Percentiles rank a stretch among this genome's conserved stretches.
phyloP scores from a whole-genome alignment of 1,139 yeast genomes.

The Candida labiduridarum region DNA sequence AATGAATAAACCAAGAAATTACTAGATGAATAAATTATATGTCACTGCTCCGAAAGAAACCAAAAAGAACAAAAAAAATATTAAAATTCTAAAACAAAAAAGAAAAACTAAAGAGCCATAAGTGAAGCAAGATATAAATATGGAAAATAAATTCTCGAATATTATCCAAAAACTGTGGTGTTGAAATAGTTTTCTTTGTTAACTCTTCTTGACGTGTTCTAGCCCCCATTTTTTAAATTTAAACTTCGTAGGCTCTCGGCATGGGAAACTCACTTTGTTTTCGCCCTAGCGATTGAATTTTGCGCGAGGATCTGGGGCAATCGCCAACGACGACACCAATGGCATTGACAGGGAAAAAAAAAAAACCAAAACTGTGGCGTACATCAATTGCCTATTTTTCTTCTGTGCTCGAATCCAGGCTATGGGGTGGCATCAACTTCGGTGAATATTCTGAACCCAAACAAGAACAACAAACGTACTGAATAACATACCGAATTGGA shows the following conservation, averaged over 20 bases:
- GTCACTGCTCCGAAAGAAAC: neutral
- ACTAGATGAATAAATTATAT: too few relatives aligned
- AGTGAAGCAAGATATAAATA: neutral
- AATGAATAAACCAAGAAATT: too few relatives aligned
- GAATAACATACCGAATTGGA: neutral
- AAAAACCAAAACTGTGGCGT: neutral
- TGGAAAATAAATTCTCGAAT: neutral
- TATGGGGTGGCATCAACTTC: neutral
- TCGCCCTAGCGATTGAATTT: neutral
- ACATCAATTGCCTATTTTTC: neutral
- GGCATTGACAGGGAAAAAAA: neutral
- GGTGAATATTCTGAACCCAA: neutral
- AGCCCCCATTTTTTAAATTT: neutral
- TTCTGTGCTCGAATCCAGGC: neutral
- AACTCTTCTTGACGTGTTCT: neutral
- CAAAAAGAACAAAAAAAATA: neutral
- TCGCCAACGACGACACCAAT: neutral
- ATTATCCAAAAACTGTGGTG: constrained; percentile 2
- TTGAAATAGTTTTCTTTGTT: neutral
- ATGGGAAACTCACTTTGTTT: neutral
- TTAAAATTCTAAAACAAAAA: neutral
- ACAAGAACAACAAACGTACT: neutral
- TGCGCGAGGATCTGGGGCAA: neutral
- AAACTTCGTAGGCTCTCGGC: neutral
- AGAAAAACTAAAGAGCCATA: neutral